Conservation (phyloP, 257 asterid genomes). For the Primulina tabacum region DNA sequence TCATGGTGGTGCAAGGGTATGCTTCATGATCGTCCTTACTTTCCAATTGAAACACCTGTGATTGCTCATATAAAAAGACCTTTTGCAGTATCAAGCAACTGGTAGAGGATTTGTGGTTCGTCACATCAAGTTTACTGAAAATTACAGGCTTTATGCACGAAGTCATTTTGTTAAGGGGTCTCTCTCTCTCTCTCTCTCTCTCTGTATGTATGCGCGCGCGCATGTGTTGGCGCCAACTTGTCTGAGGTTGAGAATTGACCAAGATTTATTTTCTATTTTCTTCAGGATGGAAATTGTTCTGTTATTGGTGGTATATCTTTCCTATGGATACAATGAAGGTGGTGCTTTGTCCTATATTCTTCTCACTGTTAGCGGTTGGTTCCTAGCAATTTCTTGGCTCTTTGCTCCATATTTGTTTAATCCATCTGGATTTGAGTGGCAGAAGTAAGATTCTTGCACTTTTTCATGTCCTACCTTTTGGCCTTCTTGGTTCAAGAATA, state of each 20-base stretch:
- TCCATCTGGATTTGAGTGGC: slow-evolving; percentile 99
- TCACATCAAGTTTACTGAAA: slow-evolving; percentile 94
- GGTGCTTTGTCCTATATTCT: slow-evolving; percentile 79
- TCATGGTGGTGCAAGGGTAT: slow-evolving; percentile 97
- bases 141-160: slow-evolving; percentile 92
- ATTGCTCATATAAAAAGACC: slow-evolving; percentile 19
- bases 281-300: slow-evolving; percentile 91
- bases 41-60: slow-evolving; percentile 12
- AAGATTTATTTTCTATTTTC: slow-evolving; percentile 24
- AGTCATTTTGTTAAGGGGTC: slow-evolving; percentile 98
- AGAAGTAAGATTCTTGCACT: slow-evolving; percentile 62
- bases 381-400: slow-evolving; percentile 84
- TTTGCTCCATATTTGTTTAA: slow-evolving; percentile 95
- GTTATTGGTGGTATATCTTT: slow-evolving; percentile 77
- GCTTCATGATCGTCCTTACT: slow-evolving; percentile 27
- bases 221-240: background rate
- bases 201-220: slow-evolving; percentile 1
- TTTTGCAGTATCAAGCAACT: slow-evolving; percentile 91
- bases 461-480: slow-evolving; percentile 11
- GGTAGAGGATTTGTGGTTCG: slow-evolving; percentile 97
- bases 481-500: slow-evolving; percentile 26
- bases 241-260: slow-evolving; percentile 13
- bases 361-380: slow-evolving; percentile 95
- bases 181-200: slow-evolving; percentile 31
- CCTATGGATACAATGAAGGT: slow-evolving; percentile 71